Conservation (phyloP, 768 basidiomycete species). For the Chalciporus piperatus region DNA sequence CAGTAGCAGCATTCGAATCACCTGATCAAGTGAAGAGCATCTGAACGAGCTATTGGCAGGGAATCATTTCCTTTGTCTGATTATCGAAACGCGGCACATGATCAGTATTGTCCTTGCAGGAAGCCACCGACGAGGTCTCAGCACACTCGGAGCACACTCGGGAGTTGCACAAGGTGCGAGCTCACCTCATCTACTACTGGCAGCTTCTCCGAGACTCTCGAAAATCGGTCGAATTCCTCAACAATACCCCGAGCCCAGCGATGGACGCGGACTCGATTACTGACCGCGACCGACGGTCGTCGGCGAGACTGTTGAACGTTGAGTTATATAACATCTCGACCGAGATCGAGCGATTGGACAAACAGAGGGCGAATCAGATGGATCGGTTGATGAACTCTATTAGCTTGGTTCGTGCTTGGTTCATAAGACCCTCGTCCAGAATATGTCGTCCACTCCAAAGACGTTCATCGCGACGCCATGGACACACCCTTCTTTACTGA, state of each 20-base stretch:
- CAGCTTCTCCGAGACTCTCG: constrained; percentile 52
- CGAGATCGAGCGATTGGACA: constrained; percentile 49
- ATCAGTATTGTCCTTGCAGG: no score
- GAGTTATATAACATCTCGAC: constrained; percentile 47
- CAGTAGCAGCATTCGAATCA: no score
- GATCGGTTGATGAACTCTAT: constrained; percentile 33
- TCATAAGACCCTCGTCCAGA: background rate
- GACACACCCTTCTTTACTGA: constrained; percentile 34
- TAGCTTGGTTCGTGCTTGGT: constrained; percentile 23
- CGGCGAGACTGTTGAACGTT: constrained; percentile 36
- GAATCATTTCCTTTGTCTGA: no score
- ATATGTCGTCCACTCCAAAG: constrained; percentile 4
- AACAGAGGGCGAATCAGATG: constrained; percentile 28
- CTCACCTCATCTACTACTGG: constrained; percentile 55
- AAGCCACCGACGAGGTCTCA: constrained; percentile 23
- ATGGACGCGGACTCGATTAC: constrained; percentile 31
- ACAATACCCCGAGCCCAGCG: constrained; percentile 47
- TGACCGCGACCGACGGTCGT: constrained; percentile 12
- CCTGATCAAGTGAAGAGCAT: background rate
- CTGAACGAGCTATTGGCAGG: constrained; percentile 2
- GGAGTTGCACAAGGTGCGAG: constrained; percentile 54
- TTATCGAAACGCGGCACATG: no score
- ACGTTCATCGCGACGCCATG: constrained; percentile 38
- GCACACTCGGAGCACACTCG: constrained; percentile 36
- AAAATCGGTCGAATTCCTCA: constrained; percentile 48